Percentiles rank a stretch among this genome's conserved stretches.
Conservation (phyloP, 495 filamentous ascomycete genomes). For the Corynascus novoguineensis region DNA sequence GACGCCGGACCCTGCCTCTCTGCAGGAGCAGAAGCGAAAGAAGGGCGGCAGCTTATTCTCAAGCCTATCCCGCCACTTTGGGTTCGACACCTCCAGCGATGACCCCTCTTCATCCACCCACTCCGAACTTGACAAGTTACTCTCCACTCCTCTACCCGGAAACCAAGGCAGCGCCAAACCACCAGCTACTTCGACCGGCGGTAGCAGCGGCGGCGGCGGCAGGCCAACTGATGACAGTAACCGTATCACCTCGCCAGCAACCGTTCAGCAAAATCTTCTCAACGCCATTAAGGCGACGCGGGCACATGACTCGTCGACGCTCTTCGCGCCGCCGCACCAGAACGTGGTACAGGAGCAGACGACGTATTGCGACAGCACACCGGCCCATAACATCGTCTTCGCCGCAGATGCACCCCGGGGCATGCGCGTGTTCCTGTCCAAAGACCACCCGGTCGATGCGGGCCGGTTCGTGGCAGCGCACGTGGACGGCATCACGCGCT, state of each 20-base stretch:
- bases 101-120: slow-evolving; percentile 17
- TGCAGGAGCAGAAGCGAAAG: slow-evolving; percentile 20
- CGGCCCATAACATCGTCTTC: slow-evolving; percentile 73
- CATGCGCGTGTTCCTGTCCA: slow-evolving; percentile 68
- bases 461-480: slow-evolving; percentile 56
- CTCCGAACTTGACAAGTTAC: slow-evolving; percentile 38
- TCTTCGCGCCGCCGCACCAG: slow-evolving; percentile 67
- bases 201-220: not conserved
- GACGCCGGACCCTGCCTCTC: slow-evolving; percentile 17
- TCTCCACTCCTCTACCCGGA: slow-evolving; percentile 23
- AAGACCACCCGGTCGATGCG: slow-evolving; percentile 36
- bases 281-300: slow-evolving; percentile 79
- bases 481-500: slow-evolving; percentile 57
- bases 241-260: slow-evolving; percentile 50
- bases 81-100: slow-evolving; percentile 49
- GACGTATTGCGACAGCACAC: slow-evolving; percentile 81
- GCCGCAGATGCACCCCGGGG: slow-evolving; percentile 63
- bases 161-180: not conserved
- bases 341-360: slow-evolving; percentile 74
- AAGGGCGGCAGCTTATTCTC: slow-evolving; percentile 50
- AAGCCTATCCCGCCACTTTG: slow-evolving; percentile 57
- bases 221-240: slow-evolving; percentile 29
- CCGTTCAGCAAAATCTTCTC: slow-evolving; percentile 59
- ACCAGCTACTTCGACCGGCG: not conserved
- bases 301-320: slow-evolving; percentile 62